Base-by-base conservation (phyloP, 1,139 yeast genomes). In the Pichia sp. region DNA sequence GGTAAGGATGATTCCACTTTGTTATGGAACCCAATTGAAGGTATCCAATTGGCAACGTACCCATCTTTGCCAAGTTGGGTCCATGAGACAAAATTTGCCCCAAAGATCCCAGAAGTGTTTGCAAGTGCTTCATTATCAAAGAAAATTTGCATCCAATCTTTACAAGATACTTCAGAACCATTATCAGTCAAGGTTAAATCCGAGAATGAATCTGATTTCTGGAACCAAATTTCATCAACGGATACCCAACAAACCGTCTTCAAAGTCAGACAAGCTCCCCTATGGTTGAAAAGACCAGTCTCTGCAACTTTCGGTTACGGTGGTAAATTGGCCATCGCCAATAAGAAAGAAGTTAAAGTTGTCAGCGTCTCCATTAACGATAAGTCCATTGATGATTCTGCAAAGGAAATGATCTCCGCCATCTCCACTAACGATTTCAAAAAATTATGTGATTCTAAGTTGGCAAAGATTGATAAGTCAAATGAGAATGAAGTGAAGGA, bases 21-120 rank as follows among this genome's bases (percentile, higher is more conserved):
- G 45, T 65, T 91, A 50, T 93, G 98, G 98, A 87, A 91, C 57
- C 96, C 97, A 19, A 56, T 72, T 18, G 62, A 63, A 22, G 88
- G 84, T 27, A 66, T 67, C 40, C 74, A 75, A 52, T 64, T 91
- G 46, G 95, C 93, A 6, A 85, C 85, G 54, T 91, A 85, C 56
- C 96, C 97, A 35, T 76, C 93, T 19, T 75, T 94, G 29, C 84
- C 94, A 28, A 88, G 86, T 59, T 91, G 98, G 98, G 82, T 86
- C 19, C 91, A 87, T 64, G 77, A 83, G 59, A 74, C 94, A 13
- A 72, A 74, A 50, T 91, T 88, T 66, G 94, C 95, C 41, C 94
- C 95, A 30, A 60, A 67, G 20, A 76, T 85, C 19, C 98, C 99
- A 5, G 96, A 88, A 44, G 63, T 86, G 39, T 83, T 93, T 65